Evolutionary conservation across 2,329 filamentous ascomycete genomes (phyloP), one percentile per base, ranked within the genome.

Genomic region (Hypoxylon sp.): DNA sequence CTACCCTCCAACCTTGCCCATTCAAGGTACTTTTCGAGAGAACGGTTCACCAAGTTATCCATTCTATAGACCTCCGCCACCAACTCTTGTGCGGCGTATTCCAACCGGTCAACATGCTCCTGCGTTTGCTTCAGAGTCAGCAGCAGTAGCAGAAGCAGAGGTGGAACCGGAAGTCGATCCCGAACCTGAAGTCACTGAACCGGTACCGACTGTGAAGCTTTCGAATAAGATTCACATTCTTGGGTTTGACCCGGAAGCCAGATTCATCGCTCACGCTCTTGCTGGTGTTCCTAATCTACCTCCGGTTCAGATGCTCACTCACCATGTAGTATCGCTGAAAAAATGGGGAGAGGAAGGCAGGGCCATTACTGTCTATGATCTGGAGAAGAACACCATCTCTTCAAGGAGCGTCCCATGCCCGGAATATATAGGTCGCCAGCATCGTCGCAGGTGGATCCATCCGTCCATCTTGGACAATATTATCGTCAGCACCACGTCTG

Each of bases 201-300:
- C 46, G 5, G 7, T 66, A 13, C 65, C 60, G 11, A 55, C 55
- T 56, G 71, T 78, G 75, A 79, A 78, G 73, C 75, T 81, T 74
- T 81, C 79, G 48, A 77, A 80, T 64, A 77, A 66, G 81, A 84
- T 72, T 85, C 91, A 74, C 84, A 84, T 94, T 13, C 76, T 93
- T 20, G 91, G 92, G 14, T 81, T 88, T 35, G 90, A 89, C 46
- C 88, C 86, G 73, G 82, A 91, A 44, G 91, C 91, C 27, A 87
- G 85, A 68, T 87, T 92, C 67, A 80, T 93, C 56, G 90, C 90
- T 11, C 89, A 93, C 78, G 86, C 88, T 27, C 79, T 94, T 42
- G 85, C 86, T 33, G 82, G 84, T 7, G 80, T 89, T 13, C 83
- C 85, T 6, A 82, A 86, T 62, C 85, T 89, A 13, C 90, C 90